Evolutionary conservation across 768 basidiomycete genomes (phyloP).

Genomic region (Pholiota conissans): DNA sequence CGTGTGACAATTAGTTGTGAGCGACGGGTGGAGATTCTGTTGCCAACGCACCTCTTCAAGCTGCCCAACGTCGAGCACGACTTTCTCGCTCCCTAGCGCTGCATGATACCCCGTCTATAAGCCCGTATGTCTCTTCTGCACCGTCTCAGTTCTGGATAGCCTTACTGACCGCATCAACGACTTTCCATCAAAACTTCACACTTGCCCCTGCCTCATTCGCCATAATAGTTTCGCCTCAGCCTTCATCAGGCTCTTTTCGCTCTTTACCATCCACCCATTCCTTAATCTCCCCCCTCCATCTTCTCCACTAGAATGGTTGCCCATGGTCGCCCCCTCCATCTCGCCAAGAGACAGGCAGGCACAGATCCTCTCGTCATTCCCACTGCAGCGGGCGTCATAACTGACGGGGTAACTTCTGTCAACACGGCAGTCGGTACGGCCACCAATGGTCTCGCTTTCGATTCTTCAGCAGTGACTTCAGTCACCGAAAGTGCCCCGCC

Average conservation of each 20-base stretch:
- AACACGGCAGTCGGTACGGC: slow-evolving; percentile 8
- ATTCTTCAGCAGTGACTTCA: slow-evolving; percentile 12
- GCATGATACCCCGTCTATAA: background rate
- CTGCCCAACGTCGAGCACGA: slow-evolving; percentile 1
- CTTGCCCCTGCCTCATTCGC: slow-evolving; percentile 12
- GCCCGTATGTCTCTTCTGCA: background rate
- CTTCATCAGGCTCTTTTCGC: slow-evolving; percentile 21
- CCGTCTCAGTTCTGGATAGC: background rate
- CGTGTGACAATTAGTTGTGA: background rate
- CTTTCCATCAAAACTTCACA: slow-evolving; percentile 6
- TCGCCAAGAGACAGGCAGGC: slow-evolving; percentile 15
- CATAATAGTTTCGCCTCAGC: slow-evolving; percentile 17
- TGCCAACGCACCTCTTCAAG: slow-evolving; percentile 3
- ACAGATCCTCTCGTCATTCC: slow-evolving; percentile 14
- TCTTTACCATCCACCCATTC: slow-evolving; percentile 21
- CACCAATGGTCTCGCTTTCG: slow-evolving; percentile 16
- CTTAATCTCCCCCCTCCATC: slow-evolving; percentile 10
- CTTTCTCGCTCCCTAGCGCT: background rate
- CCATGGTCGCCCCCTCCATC: slow-evolving; percentile 15
- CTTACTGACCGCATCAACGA: slow-evolving; percentile 2
- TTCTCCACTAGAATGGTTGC: slow-evolving; percentile 20
- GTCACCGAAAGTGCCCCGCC: slow-evolving; percentile 10
- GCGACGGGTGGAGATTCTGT: background rate
- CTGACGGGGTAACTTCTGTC: slow-evolving; percentile 9
- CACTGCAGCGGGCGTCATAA: slow-evolving; percentile 17